Evolutionary conservation across 2,329 filamentous ascomycete genomes (phyloP).

Genomic region (Penicillium sp.): DNA sequence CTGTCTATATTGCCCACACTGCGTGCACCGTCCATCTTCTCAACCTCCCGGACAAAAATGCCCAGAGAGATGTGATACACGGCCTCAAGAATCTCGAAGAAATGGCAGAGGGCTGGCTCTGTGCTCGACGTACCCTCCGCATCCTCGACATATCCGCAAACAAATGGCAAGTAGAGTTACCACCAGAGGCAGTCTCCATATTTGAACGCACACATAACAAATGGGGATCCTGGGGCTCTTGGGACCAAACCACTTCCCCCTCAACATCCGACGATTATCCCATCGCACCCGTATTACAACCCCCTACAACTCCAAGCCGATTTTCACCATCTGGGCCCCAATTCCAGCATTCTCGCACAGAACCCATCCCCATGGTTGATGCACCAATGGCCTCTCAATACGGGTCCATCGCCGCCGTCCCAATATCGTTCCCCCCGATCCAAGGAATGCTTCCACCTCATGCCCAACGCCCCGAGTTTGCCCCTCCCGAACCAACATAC

Average conservation of each 20-base stretch:
- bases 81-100: conserved; percentile 90
- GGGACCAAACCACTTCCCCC: conserved; percentile 40
- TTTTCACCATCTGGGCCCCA: conserved; percentile 13
- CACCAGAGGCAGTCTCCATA: conserved; percentile 74
- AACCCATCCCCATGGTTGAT: conserved; percentile 10
- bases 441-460: conserved; percentile 18
- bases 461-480: conserved; percentile 18
- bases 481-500: conserved; percentile 33
- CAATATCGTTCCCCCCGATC: conserved; percentile 20
- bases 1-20: conserved; percentile 91
- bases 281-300: conserved; percentile 12
- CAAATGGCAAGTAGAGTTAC: conserved; percentile 87
- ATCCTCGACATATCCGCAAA: conserved; percentile 80
- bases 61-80: conserved; percentile 83
- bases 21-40: conserved; percentile 93
- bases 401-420: conserved; percentile 2
- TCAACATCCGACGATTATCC: conserved; percentile 27
- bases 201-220: conserved; percentile 76
- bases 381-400: conserved; percentile 16
- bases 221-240: conserved; percentile 65
- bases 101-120: conserved; percentile 92
- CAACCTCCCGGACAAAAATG: conserved; percentile 88
- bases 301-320: conserved; percentile 16
- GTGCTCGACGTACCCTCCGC: conserved; percentile 76
- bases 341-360: conserved; percentile 2